Base-by-base conservation (phyloP, 352 stramenopile genomes). In the Phytophthora pisi region DNA sequence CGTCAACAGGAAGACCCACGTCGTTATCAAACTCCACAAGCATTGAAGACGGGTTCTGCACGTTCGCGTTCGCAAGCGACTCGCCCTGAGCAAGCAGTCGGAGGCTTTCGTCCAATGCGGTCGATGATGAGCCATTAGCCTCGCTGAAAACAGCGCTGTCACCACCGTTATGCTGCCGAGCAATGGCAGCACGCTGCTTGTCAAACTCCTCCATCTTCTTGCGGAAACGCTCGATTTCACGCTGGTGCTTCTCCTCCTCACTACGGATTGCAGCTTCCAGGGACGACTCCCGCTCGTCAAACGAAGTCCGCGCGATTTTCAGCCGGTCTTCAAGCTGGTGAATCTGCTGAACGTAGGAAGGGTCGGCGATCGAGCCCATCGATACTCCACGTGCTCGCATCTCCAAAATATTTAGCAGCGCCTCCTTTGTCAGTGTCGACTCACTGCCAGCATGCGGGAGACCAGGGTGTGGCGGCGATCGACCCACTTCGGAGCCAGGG, bases 131-230 rank as follows among this genome's bases (percentile, higher is more conserved):
- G 6, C 72, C 63, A 62, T 76, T 76, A 10, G 56, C 36, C 16
- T 82, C 66, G n/a, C 34, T 69, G 13, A 57, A 47, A 5, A 70
- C 56, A 16, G 40, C 63, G 11, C 68, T 72, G 0, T 84, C 79
- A 11, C 68, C 82, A 54, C 68, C 82, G 52, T 81, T 90, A 60
- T 83, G 78, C 57, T 89, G 75, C 10, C 79, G 64, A 31, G 83
- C 82, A 28, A 90, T 89, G 20, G 84, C 85, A 24, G 82, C 81
- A 36, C 86, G 78, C 50, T 93, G 86, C 54, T 92, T 88, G 63
- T 92, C 85, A 49, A 95, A 82, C 52, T 95, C 83, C 56, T 93
- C 81, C 82, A 95, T 93, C 54, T 93, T 91, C 61, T 87, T 86
- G 20, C 84, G 77, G 38, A 93, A 93, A 0, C 83, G 82, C 66